A percentile compares a stretch with the other conserved stretches of the same genome.
Evolutionary conservation across 1,139 yeast species (phyloP).

Genomic region (Taphrina communis): DNA sequence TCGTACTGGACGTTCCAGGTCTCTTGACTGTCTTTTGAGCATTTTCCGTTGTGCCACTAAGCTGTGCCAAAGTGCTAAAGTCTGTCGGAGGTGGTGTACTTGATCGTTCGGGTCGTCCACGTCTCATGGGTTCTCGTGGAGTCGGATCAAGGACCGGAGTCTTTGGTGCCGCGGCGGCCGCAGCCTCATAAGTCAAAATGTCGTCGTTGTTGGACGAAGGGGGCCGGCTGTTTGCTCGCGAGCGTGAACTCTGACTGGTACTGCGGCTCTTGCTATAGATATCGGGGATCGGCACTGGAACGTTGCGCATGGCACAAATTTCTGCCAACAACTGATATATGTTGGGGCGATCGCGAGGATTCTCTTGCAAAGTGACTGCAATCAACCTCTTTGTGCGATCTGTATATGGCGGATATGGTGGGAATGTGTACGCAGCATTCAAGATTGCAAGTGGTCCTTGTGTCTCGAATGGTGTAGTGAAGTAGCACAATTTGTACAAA

Average conservation of each 20-base stretch:
- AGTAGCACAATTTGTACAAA: conserved; percentile 86
- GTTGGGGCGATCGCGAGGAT: conserved; percentile 83
- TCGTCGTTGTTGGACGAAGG: conserved; percentile 45
- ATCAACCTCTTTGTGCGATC: conserved; percentile 56
- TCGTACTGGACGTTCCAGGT: conserved; percentile 7
- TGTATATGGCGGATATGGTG: conserved; percentile 55
- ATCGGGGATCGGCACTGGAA: conserved; percentile 59
- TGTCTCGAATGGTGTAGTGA: conserved; percentile 92
- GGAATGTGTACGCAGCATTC: conserved; percentile 66
- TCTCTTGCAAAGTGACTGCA: conserved; percentile 77
- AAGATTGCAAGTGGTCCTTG: conserved; percentile 72
- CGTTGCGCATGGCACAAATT: conserved; percentile 63
- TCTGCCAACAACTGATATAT: conserved; percentile 80
- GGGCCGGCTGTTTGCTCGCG: conserved; percentile 43
- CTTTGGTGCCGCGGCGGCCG: conserved; percentile 35
- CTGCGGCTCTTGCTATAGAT: conserved; percentile 37
- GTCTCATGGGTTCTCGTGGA: conserved; percentile 42
- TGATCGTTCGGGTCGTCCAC: conserved; percentile 45
- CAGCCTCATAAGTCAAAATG: conserved; percentile 41
- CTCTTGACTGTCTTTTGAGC: not conserved
- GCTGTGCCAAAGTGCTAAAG: not conserved
- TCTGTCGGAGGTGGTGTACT: conserved; percentile 27
- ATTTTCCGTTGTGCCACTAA: not conserved
- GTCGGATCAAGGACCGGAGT: conserved; percentile 19
- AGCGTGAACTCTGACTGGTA: conserved; percentile 48